Evolutionary conservation across 2,329 filamentous ascomycete genomes (phyloP), one percentile per base, ranked within the genome.

Genomic region (Aspergillus caelatus): DNA sequence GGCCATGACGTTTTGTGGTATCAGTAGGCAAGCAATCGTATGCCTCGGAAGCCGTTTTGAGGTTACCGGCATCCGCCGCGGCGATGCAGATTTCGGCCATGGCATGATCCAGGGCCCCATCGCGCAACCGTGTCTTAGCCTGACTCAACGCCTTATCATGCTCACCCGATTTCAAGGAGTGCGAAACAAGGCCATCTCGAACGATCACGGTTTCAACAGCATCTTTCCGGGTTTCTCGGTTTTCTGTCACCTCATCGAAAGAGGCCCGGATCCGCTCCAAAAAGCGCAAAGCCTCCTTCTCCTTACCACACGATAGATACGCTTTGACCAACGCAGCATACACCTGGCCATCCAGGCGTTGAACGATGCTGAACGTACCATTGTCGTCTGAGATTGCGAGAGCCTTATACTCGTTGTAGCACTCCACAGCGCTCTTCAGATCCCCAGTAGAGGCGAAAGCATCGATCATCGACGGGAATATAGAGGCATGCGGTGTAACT

Each of bases 401-500:
- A 53, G 88, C 87, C 74, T 93, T 93, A 84, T 98, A 98, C 79
- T 97, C 92, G 68, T 96, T 94, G 80, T 97, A 99, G 79, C 93
- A 93, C 76, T 97, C 93, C 8, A 98, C 92, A 23, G 94, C 95
- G 70, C 91, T 96, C 71, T 89, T 85, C 52, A 98, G 81, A 75
- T 98, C 93, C 57, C 93, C 91, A 12, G 86, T 86, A 48, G 87
- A 86, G 65, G 92, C 92, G 74, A 97, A 98, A 0, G 94, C 93
- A n/a, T 91, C 89, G 76, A 99, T 97, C 92, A 99, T 97, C 21
- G 90, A 86, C 1, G 93, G 91, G 79, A 97, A 98, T 58, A 94
- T 92, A 53, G 90, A 88, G 7, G 93, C 90, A 63, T 90, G 89
- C 0, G 94, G 92, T 19, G 87, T 85, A 26, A 92, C 86, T 62